Percentiles rank a stretch among this genome's conserved stretches.
phyloP scores from a whole-genome alignment of 805 yeast genomes.

The Kodamaea sagamina region DNA sequence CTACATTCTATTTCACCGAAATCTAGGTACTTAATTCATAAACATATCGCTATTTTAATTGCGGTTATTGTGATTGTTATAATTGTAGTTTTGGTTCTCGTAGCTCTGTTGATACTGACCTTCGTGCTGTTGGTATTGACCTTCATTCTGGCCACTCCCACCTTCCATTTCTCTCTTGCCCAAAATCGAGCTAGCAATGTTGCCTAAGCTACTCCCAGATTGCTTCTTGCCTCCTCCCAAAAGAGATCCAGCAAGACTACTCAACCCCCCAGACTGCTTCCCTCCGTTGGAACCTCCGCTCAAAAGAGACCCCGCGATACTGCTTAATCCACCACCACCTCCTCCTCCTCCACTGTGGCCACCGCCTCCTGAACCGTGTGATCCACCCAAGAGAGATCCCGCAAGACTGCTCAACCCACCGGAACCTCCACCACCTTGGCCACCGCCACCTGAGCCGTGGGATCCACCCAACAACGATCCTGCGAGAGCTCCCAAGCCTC shows the following conservation, averaged over 20 bases:
- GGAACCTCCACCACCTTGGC: neutral
- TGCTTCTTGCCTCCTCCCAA: neutral
- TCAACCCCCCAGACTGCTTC: neutral
- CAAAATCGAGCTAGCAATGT: too few relatives aligned
- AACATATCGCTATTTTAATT: too few relatives aligned
- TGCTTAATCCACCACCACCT: constrained; percentile 1
- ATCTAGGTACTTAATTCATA: too few relatives aligned
- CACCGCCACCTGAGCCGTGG: neutral
- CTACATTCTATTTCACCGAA: too few relatives aligned
- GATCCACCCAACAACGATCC: constrained; percentile 1
- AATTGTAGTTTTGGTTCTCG: neutral
- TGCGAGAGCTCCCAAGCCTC: constrained; percentile 1
- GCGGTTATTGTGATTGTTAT: constrained; percentile 7
- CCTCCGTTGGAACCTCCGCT: constrained; percentile 13
- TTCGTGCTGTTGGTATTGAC: too few relatives aligned
- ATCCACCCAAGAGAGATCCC: constrained; percentile 1
- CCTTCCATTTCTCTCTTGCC: too few relatives aligned
- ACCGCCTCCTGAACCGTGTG: too few relatives aligned
- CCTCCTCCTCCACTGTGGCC: too few relatives aligned
- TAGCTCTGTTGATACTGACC: neutral
- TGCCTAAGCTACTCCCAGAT: too few relatives aligned
- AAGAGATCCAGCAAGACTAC: neutral
- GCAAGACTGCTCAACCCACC: too few relatives aligned
- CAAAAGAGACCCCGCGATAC: constrained; percentile 1
- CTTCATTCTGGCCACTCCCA: too few relatives aligned